Evolutionary conservation across 2,329 filamentous ascomycete genomes (phyloP).

Genomic region (Paecilomyces dactylethromorphus): DNA sequence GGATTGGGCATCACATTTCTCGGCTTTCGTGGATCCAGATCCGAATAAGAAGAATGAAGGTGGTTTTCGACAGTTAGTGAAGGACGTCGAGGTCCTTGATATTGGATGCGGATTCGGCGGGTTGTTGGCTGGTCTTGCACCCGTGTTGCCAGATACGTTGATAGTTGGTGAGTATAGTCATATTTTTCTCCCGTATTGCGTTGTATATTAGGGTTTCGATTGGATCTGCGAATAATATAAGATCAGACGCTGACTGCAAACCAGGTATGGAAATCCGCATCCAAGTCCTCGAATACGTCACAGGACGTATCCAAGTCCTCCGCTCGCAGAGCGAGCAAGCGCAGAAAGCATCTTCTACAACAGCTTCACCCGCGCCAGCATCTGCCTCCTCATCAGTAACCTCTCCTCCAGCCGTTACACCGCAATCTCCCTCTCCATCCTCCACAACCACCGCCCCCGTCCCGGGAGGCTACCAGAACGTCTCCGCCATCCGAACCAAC

Average conservation of each 20-base stretch:
- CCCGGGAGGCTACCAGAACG: conserved; percentile 66
- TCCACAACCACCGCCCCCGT: conserved; percentile 12
- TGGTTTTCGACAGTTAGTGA: conserved; percentile 43
- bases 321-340: conserved; percentile 42
- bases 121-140: conserved; percentile 76
- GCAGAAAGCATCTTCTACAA: conserved; percentile 44
- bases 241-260: background rate
- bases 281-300: conserved; percentile 84
- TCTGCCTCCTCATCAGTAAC: conserved; percentile 3
- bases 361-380: conserved; percentile 29
- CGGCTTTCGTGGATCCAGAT: conserved; percentile 55
- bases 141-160: conserved; percentile 71
- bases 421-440: conserved; percentile 2
- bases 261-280: conserved; percentile 85
- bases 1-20: conserved; percentile 86
- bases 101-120: conserved; percentile 97
- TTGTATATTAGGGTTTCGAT: background rate
- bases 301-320: conserved; percentile 77
- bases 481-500: conserved; percentile 82
- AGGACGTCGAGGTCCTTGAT: conserved; percentile 84
- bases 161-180: conserved; percentile 60
- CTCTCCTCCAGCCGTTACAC: conserved; percentile 3
- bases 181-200: background rate
- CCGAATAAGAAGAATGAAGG: conserved; percentile 22
- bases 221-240: background rate